phyloP scores from a whole-genome alignment of 2,329 filamentous ascomycete species.

The Colletotrichum chlorophyti region DNA sequence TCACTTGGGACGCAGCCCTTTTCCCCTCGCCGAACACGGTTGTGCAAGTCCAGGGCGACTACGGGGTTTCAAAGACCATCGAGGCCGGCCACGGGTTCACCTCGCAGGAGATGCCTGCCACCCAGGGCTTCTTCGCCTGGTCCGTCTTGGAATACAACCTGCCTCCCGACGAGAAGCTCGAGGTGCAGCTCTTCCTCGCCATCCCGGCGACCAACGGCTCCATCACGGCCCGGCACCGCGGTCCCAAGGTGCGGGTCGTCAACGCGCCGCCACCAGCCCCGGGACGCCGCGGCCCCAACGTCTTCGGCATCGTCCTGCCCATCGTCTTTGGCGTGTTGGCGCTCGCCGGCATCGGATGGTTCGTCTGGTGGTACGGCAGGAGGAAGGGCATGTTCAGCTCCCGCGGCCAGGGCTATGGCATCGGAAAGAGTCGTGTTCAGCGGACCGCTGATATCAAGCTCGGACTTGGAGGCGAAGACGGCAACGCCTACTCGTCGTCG shows the following conservation, averaged over 20 bases:
- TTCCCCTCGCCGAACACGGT: constrained; percentile 22
- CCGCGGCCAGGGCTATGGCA: constrained; percentile 24
- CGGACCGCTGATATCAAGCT: constrained; percentile 9
- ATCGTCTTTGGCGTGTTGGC: constrained; percentile 23
- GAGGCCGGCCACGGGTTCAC: constrained; percentile 25
- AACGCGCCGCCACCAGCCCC: background rate
- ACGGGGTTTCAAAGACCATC: constrained; percentile 8
- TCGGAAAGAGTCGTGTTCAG: constrained; percentile 25
- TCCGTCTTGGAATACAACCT: constrained; percentile 7
- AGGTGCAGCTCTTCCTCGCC: constrained; percentile 26
- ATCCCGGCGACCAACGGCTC: constrained; percentile 13
- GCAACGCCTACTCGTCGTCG: constrained; percentile 16
- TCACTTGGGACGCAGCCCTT: constrained; percentile 29
- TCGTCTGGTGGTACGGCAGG: constrained; percentile 25
- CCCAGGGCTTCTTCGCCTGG: constrained; percentile 30
- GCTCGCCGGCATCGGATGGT: constrained; percentile 13
- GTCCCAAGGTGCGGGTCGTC: constrained; percentile 25
- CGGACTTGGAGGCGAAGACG: constrained; percentile 15
- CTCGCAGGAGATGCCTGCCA: constrained; percentile 11
- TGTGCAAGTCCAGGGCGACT: constrained; percentile 28
- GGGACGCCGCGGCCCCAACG: constrained; percentile 3
- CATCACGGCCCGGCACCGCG: constrained; percentile 10
- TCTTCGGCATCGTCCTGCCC: constrained; percentile 23
- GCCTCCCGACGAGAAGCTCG: constrained; percentile 5
- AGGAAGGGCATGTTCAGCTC: constrained; percentile 19